A percentile compares a stretch with the other conserved stretches of the same genome.
Conservation (phyloP, 352 stramenopile genomes). For the Pythium dissotocum region DNA sequence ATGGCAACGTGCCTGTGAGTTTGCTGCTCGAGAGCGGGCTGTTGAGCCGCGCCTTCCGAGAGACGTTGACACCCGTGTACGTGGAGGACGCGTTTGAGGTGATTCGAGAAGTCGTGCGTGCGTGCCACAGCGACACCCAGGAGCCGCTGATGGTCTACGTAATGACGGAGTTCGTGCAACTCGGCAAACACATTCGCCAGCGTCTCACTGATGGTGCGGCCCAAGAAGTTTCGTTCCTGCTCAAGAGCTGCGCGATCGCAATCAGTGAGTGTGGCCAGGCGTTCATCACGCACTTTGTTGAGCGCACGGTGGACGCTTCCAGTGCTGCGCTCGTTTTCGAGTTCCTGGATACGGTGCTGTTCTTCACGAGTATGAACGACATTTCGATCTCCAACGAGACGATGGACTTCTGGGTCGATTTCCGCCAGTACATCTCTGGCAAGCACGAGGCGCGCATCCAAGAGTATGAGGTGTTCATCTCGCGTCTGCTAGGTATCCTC, state of each 20-base stretch:
- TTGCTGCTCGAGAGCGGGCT: constrained; percentile 66
- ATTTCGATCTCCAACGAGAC: constrained; percentile 75
- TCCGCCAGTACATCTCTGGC: constrained; percentile 69
- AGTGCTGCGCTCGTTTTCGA: constrained; percentile 71
- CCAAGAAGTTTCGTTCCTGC: constrained; percentile 42
- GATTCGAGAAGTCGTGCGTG: constrained; percentile 70
- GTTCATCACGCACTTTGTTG: constrained; percentile 82
- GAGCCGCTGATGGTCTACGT: constrained; percentile 77
- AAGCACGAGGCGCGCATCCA: constrained; percentile 74
- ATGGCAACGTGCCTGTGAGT: constrained; percentile 48
- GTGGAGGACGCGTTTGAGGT: constrained; percentile 54
- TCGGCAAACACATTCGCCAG: constrained; percentile 61
- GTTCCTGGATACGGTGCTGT: constrained; percentile 70
- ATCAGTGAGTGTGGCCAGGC: constrained; percentile 76
- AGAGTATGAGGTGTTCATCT: constrained; percentile 74
- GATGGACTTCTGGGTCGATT: constrained; percentile 86
- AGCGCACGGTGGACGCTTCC: constrained; percentile 61
- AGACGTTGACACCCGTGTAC: constrained; percentile 40
- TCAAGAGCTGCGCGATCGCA: constrained; percentile 50
- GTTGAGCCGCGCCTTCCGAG: constrained; percentile 59
- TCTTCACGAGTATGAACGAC: constrained; percentile 66
- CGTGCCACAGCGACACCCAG: constrained; percentile 52
- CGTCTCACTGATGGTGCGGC: constrained; percentile 22
- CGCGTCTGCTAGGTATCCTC: constrained; percentile 63
- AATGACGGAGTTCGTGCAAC: constrained; percentile 76